These are phyloP conservation scores for Fusarium kyushuense DNA, from an alignment of 2,329 filamentous ascomycete species.

Conservation along the genomic window DNA sequence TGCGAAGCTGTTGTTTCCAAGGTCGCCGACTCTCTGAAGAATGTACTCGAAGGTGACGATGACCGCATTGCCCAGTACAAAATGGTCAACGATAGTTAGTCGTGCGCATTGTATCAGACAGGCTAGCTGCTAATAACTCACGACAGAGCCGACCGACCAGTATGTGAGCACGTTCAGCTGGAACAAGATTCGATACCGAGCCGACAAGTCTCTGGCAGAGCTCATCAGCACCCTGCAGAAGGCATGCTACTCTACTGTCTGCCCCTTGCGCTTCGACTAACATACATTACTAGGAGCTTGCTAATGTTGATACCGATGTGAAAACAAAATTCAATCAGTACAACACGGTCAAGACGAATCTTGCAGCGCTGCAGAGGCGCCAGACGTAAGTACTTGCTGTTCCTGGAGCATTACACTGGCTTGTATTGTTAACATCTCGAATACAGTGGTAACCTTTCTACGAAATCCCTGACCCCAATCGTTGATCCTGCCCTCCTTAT, in stretches of 20 bases:
- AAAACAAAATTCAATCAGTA: constrained; percentile 95
- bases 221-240: constrained; percentile 90
- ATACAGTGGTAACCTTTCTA: constrained; percentile 86
- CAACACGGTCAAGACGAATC: constrained; percentile 87
- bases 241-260: constrained; percentile 58
- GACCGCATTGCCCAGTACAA: constrained; percentile 87
- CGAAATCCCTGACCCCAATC: constrained; percentile 91
- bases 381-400: constrained; percentile 74
- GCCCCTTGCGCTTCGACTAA: constrained; percentile 14
- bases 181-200: constrained; percentile 98
- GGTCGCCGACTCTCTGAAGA: constrained; percentile 86
- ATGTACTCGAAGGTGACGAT: constrained; percentile 85
- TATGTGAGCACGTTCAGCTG: constrained; percentile 91
- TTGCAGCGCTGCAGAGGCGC: constrained; percentile 84
- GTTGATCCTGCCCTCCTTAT: constrained; percentile 84
- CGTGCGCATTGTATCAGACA: constrained; percentile 1
- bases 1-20: constrained; percentile 89
- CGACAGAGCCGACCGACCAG: constrained; percentile 89
- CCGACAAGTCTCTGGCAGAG: constrained; percentile 89
- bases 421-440: constrained; percentile 8
- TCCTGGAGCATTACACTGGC: not conserved
- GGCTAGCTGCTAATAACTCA: constrained; percentile 43
- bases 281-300: constrained; percentile 73
- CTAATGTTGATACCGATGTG: constrained; percentile 94
- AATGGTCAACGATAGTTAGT: constrained; percentile 91